Base-by-base conservation (phyloP, 192 early-diverging fungal species). In the Pecoramyces ruminantium region DNA sequence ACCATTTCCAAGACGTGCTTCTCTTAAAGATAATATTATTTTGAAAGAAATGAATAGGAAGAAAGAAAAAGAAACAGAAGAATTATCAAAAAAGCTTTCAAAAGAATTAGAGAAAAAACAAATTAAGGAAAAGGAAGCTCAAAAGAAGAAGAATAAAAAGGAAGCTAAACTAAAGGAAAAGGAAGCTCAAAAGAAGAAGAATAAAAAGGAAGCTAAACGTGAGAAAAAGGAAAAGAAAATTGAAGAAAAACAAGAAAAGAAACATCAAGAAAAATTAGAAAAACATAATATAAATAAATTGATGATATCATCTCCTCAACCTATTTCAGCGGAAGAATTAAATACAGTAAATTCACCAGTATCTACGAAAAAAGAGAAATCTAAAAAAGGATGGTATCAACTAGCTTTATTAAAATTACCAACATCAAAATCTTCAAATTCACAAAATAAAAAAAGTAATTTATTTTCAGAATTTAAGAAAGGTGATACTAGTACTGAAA, bases 311-410 rank as follows among this genome's bases (percentile, higher is more conserved):
- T 83, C 82, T 15, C 25, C 83, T 13, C 82, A 42, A 25, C 77
- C 13, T 29, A n/a, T n/a, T 18, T 77, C 82, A 1, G 67, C n/a
- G 2, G 51, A 79, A 81, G 38, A 34, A 77, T 21, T 28, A 25
- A n/a, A 28, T n/a, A 9, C 9, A 17, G 18, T 80, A 30, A 18
- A 15, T 34, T 79, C 30, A 77, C 30, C 28, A 25, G 83, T 6
- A 16, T 79, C 81, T 78, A n/a, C 79, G 84, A 40, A 28, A 79
- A 28, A 79, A 18, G 77, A 84, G 78, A 85, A 88, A 78, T 79
- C 79, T 78, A 17, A 30, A 30, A 79, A 79, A 39, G 30, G 17
- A 30, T 80, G 30, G 38, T 78, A 34, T 39, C 80, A 30, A 80
- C 11, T 77, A 6, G 30, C 80, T 0, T 79, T 77, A 18, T 79